Conservation (phyloP, 345 rosid species). For the Melaleuca alternifolia region DNA sequence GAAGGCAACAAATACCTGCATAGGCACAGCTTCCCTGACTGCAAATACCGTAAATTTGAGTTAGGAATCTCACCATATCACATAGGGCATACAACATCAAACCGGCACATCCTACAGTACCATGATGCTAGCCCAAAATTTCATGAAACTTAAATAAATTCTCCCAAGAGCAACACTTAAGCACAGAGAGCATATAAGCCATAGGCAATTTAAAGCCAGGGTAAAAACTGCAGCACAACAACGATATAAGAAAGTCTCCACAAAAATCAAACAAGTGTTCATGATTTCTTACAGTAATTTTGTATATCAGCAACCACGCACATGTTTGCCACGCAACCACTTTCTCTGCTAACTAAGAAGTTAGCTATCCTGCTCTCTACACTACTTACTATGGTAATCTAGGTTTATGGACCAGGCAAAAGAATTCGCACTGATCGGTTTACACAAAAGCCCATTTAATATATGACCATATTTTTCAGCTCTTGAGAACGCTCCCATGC, state of each 20-base stretch:
- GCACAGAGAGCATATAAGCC: not conserved
- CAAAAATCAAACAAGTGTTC: not conserved
- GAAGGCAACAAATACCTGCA: conserved; percentile 72
- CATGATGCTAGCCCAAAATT: not conserved
- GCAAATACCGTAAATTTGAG: conserved; percentile 7
- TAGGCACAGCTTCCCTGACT: conserved; percentile 91
- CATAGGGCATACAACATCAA: not conserved
- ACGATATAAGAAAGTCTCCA: not conserved
- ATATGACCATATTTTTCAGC: not conserved
- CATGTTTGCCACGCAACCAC: not conserved
- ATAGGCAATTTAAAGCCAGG: not conserved
- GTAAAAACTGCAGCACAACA: not conserved
- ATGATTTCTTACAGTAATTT: not conserved
- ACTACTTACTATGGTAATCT: not conserved
- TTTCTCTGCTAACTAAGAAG: not conserved
- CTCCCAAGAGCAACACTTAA: not conserved
- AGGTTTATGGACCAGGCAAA: not conserved
- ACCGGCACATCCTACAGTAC: not conserved
- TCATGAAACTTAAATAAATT: not conserved
- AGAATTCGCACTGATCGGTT: not conserved
- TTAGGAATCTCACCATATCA: not conserved
- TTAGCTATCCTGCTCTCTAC: not conserved
- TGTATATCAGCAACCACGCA: not conserved
- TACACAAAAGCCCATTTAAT: not conserved
- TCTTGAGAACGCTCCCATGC: not conserved